Base-by-base conservation (phyloP, 1,284 basidiomycete species). In the Ustilago hordei region DNA sequence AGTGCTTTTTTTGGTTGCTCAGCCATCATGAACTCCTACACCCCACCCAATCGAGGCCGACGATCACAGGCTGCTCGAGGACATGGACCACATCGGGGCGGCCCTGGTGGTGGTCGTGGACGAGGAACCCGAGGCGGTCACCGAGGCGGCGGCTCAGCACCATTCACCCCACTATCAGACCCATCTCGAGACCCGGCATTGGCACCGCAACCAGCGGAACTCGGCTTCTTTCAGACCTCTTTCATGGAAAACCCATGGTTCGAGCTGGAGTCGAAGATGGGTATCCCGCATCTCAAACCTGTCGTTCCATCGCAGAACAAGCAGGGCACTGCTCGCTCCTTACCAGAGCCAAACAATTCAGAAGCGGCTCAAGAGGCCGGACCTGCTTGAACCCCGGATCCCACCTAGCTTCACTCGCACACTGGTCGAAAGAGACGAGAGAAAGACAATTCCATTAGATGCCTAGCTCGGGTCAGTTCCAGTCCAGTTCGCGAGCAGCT, bases 401-500 rank as follows among this genome's bases (percentile, higher is more conserved):
- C 5, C 39, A 28, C 39, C 13, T 15, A 17, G 19, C 19, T 23
- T 23, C 19, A 23, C 23, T 19, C 7, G n/a, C 45, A 48, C 45
- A 28, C 23, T 28, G 23, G 23, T 28, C 23, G 23, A 28, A 28
- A 31, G 19, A 28, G 15, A 50, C 41, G 19, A 23, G 17, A 38
- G 4, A 36, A 28, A 31, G 11, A 23, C 19, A 50, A 23, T 47
- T 8, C 2, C 45, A 47, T 47, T 23, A 17, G 45, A 19, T 17
- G 45, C 45, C 13, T 47, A 11, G 45, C 31, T 34, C 36, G 8
- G 32, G 57, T 41, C 53, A 64, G n/a, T 38, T 68, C 76, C 70
- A 76, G 43, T 78, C 76, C 15, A 81, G 73, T 56, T 81, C 79
- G 28, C 76, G 71, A 32, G 81, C 78, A 0, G 83, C 86, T 69